A percentile compares a stretch with the other conserved stretches of the same genome.
These are phyloP conservation scores for Candida tammaniensis DNA, from an alignment of 805 yeast genomes.

Conservation along the genomic window DNA sequence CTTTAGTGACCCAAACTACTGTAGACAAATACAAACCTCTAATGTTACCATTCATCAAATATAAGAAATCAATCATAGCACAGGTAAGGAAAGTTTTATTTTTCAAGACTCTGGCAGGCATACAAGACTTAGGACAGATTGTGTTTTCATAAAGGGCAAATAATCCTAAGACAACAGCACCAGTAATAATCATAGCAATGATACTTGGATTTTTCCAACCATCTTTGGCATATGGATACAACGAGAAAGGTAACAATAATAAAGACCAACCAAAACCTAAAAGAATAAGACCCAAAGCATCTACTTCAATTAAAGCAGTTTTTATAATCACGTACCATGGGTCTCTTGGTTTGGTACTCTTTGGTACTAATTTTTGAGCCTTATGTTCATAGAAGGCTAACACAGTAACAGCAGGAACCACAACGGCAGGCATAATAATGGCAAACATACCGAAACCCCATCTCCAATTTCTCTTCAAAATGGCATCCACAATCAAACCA, in stretches of 20 bases:
- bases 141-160: conserved; percentile 34
- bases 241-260: conserved; percentile 37
- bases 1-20: conserved; percentile 26
- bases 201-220: conserved; percentile 37
- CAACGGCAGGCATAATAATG: conserved; percentile 42
- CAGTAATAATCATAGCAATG: conserved; percentile 43
- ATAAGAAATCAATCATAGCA: conserved; percentile 30
- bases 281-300: conserved; percentile 34
- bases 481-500: conserved; percentile 32
- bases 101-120: conserved; percentile 29
- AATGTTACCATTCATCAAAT: conserved; percentile 26
- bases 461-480: conserved; percentile 42
- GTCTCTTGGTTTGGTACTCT: conserved; percentile 1
- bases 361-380: conserved; percentile 18
- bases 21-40: conserved; percentile 31
- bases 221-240: conserved; percentile 28
- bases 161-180: conserved; percentile 30
- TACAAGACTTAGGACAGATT: conserved; percentile 33
- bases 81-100: conserved; percentile 38
- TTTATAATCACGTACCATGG: neutral
- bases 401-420: conserved; percentile 28
- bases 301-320: conserved; percentile 28
- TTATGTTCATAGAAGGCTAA: conserved; percentile 30
- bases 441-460: conserved; percentile 54
- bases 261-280: conserved; percentile 39